Evolutionary conservation across 2,329 filamentous ascomycete genomes (phyloP).

Genomic region (Periconia sp.): DNA sequence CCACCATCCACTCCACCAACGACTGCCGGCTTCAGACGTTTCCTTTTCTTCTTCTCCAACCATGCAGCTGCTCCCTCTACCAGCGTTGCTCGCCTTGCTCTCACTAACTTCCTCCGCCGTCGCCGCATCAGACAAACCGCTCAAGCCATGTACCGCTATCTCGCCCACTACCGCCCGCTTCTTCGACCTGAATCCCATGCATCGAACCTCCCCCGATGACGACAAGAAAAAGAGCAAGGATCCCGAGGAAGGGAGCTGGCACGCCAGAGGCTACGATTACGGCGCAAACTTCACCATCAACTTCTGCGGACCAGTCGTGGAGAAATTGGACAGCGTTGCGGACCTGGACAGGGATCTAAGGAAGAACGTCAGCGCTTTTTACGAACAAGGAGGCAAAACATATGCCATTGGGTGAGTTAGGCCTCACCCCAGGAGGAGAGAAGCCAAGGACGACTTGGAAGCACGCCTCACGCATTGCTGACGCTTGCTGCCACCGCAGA

Average conservation of each 20-base stretch:
- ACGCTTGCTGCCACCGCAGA: slow-evolving; percentile 38
- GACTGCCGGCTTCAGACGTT: neutral
- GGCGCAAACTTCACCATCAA: slow-evolving; percentile 82
- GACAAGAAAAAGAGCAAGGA: slow-evolving; percentile 50
- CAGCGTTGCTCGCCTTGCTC: slow-evolving; percentile 23
- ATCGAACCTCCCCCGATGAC: slow-evolving; percentile 50
- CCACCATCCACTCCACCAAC: slow-evolving; percentile 6
- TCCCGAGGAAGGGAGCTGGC: slow-evolving; percentile 61
- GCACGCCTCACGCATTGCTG: slow-evolving; percentile 11
- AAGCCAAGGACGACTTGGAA: neutral
- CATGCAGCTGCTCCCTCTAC: slow-evolving; percentile 28
- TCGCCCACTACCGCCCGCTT: slow-evolving; percentile 63
- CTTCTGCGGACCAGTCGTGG: slow-evolving; percentile 75
- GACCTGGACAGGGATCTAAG: slow-evolving; percentile 65
- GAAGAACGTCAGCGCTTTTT: slow-evolving; percentile 79
- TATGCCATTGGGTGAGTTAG: slow-evolving; percentile 74
- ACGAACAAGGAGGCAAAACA: slow-evolving; percentile 64
- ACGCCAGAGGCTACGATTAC: slow-evolving; percentile 74
- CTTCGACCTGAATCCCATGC: slow-evolving; percentile 64
- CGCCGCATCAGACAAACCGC: slow-evolving; percentile 46
- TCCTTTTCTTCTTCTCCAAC: slow-evolving; percentile 10
- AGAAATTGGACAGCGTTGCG: slow-evolving; percentile 62
- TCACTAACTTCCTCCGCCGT: slow-evolving; percentile 40
- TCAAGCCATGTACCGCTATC: slow-evolving; percentile 62
- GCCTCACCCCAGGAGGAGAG: neutral